These are phyloP conservation scores for Erodium trifolium DNA, from an alignment of 441 rosid species.

Conservation along the genomic window DNA sequence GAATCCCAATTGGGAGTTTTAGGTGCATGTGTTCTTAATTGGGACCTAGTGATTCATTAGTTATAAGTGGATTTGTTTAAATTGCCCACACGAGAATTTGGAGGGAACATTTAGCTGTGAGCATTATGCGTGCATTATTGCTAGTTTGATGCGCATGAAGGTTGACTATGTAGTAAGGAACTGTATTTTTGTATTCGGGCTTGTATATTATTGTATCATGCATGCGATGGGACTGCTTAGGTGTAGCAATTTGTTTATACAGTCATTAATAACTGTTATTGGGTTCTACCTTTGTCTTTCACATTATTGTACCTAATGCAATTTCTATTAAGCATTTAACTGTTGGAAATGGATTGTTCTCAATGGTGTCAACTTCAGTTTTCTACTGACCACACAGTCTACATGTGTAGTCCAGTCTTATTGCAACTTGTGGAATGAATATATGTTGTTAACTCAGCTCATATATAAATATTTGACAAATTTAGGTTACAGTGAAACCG, in stretches of 20 bases:
- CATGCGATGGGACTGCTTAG: background rate
- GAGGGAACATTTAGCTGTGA: constrained; percentile 3
- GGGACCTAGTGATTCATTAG: background rate
- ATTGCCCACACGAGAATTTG: background rate
- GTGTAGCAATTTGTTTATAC: background rate
- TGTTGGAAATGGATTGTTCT: background rate
- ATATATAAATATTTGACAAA: background rate
- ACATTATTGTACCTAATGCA: background rate
- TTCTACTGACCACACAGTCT: background rate
- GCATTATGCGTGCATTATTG: background rate
- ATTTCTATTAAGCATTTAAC: background rate
- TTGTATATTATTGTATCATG: background rate
- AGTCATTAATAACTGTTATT: background rate
- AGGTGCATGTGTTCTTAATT: background rate
- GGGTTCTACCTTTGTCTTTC: background rate
- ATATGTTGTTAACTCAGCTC: background rate
- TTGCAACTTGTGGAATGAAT: background rate
- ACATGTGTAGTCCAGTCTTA: background rate
- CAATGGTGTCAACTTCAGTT: background rate
- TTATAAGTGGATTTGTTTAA: background rate
- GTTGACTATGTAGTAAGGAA: background rate
- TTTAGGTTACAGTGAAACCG: background rate
- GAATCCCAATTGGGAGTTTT: background rate
- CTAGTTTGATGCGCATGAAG: background rate
- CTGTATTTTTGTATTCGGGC: background rate